phyloP scores from a whole-genome alignment of 805 yeast genomes.

The Ogataea dorogensis region DNA sequence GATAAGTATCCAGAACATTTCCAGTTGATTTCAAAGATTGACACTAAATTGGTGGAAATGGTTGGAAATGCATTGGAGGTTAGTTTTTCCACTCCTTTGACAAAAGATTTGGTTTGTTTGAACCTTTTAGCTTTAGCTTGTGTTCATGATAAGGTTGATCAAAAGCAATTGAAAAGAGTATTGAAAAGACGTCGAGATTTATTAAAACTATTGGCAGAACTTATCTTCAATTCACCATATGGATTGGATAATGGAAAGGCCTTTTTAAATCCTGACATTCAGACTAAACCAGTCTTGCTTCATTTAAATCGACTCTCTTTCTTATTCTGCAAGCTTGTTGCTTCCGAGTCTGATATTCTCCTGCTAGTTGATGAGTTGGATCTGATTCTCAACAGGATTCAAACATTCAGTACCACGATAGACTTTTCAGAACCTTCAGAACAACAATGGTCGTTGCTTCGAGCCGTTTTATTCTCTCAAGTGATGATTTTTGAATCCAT shows the following conservation, averaged over 20 bases:
- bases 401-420: slow-evolving; percentile 29
- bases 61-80: slow-evolving; percentile 14
- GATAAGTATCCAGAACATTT: slow-evolving; percentile 29
- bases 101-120: slow-evolving; percentile 17
- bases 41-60: slow-evolving; percentile 13
- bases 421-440: slow-evolving; percentile 18
- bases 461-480: slow-evolving; percentile 43
- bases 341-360: slow-evolving; percentile 13
- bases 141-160: slow-evolving; percentile 14
- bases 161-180: slow-evolving; percentile 8
- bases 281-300: slow-evolving; percentile 43
- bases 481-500: slow-evolving; percentile 52
- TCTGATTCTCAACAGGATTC: slow-evolving; percentile 27
- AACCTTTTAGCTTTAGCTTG: slow-evolving; percentile 20
- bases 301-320: slow-evolving; percentile 50
- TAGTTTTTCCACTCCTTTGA: slow-evolving; percentile 5
- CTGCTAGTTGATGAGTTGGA: slow-evolving; percentile 22
- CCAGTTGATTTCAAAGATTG: slow-evolving; percentile 25
- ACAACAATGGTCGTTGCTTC: slow-evolving; percentile 24
- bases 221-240: slow-evolving; percentile 22
- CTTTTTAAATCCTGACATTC: slow-evolving; percentile 2
- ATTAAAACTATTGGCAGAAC: slow-evolving; percentile 15
- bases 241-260: slow-evolving; percentile 25
- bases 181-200: slow-evolving; percentile 18
- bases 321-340: slow-evolving; percentile 30